Base-by-base conservation (phyloP, 2,329 filamentous ascomycete genomes). In the Colletotrichum spaethianum region DNA sequence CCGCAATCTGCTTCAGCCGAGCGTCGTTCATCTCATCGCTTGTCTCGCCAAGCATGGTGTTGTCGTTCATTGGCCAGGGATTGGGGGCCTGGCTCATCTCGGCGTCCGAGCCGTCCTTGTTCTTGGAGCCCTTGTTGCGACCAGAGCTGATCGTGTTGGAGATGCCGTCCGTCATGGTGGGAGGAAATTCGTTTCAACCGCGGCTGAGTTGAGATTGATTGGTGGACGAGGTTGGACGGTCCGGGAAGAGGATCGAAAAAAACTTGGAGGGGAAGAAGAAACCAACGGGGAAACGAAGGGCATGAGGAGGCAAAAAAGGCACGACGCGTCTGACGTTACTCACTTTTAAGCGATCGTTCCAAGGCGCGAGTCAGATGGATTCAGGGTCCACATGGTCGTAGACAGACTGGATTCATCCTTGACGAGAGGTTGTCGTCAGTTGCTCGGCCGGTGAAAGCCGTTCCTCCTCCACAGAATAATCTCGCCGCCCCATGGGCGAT, bases 1-100 rank as follows among this genome's bases (percentile, higher is more conserved):
- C 82, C 16, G 81, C 80, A 76, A 85, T 87, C 74, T 85, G 82
- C 78, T 85, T 83, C 78, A 87, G 86, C 52, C 84, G 74, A 72
- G 86, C 84, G 64, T 78, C 76, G 64, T 80, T 75, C 55, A 74
- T 74, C 62, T 81, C 80, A 60, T 80, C 77, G 65, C 70, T 72
- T 42, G 70, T 72, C 38, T 72, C 70, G 38, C 70, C 70, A 44
- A 72, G 70, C 70, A 72, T 72, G 59, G 53, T 70, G 52, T 53
- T 52, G 38, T 72, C 70, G 46, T 69, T 69, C 57, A 53, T 63
- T 12, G 69, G 65, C 69, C 69, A 72, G 16, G 70, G 65, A 53
- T 72, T 69, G 12, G 55, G 66, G 33, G 70, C 44, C 44, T 60
- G 65, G 8, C 52, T 38, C 46, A 63, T 67, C 70, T 72, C 70